Evolutionary conservation across 2,329 filamentous ascomycete genomes (phyloP).

Genomic region (Beauveria medogensis): DNA sequence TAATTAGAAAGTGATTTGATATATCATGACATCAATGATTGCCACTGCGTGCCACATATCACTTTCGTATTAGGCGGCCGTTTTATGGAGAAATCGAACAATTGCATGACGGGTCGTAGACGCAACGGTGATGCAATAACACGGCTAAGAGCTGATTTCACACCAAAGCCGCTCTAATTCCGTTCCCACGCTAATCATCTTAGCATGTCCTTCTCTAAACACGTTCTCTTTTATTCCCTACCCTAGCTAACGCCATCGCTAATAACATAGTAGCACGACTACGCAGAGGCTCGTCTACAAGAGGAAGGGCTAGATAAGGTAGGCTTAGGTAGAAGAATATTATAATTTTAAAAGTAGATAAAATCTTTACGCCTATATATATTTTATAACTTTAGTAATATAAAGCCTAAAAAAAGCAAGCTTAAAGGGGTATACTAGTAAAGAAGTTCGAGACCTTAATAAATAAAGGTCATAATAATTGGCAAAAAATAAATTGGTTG

Average conservation of each 20-base stretch:
- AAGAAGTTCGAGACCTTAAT: neutral
- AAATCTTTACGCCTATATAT: fast-evolving
- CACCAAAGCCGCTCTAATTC: neutral
- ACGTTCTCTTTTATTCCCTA: too few relatives aligned
- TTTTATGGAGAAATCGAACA: neutral
- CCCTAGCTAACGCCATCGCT: too few relatives aligned
- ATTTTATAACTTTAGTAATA: too few relatives aligned
- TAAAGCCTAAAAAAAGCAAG: neutral
- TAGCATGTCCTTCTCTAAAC: fast-evolving
- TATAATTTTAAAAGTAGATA: fast-evolving
- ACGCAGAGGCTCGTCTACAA: too few relatives aligned
- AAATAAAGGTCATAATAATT: too few relatives aligned
- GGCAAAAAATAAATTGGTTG: constrained; percentile 32
- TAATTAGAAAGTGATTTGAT: neutral
- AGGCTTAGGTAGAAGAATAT: too few relatives aligned
- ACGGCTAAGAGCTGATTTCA: neutral
- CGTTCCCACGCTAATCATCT: too few relatives aligned
- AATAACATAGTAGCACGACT: too few relatives aligned
- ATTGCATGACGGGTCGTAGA: constrained; percentile 1
- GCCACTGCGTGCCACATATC: neutral
- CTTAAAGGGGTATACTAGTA: neutral
- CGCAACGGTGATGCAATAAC: constrained; percentile 1
- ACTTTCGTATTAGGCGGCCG: neutral
- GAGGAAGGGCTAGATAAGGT: too few relatives aligned
- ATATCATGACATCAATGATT: constrained; percentile 8